Evolutionary conservation across 164 flowering plant species (phyloP), one percentile per base, ranked within the genome.

Genomic region (Nymphaea colorata): DNA sequence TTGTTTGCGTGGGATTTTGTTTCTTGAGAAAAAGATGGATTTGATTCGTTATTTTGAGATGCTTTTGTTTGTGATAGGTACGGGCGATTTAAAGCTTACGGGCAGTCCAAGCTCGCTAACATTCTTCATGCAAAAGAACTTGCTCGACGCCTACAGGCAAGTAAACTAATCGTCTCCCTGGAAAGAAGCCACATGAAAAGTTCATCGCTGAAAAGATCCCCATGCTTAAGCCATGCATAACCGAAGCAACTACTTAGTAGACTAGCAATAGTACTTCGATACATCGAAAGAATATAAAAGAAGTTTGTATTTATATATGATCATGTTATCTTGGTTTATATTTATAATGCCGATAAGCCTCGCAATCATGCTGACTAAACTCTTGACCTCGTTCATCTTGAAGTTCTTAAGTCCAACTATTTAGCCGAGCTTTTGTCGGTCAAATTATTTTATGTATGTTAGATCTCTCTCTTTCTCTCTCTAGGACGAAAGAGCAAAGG

Each of bases 91-190:
- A 61, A 18, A 66, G 89, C 87, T 4, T 88, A 88, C 70, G 85
- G 83, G n/a, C 86, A 83, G 61, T 86, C 93, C 42, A 88, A 88
- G 75, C 85, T 88, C 66, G 87, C 90, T 42, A 86, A 84, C 65
- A 55, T 87, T 57, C 73, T 87, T 70, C 88, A 85, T 75, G 80
- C 93, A 41, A 82, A 82, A 67, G 89, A 86, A 68, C 84, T 86
- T 42, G 69, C 87, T 16, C 75, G 83, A 66, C 78, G 76, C 6
- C 62, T 84, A 3, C 78, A 82, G 86, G 92, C 80, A 61, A 5
- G 42, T 3, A 17, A n/a, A 2, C 14, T 4, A 44, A 2, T 11
- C 43, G 6, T 36, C 63, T n/a, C 10, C 1, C 12, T n/a, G 2
- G 59, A 8, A 8, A 8, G 10, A 55, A 55, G 2, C 10, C 16